Evolutionary conservation across 1,284 basidiomycete species (phyloP), one percentile per base, ranked within the genome.

Genomic region (Leccinum angustisporum): DNA sequence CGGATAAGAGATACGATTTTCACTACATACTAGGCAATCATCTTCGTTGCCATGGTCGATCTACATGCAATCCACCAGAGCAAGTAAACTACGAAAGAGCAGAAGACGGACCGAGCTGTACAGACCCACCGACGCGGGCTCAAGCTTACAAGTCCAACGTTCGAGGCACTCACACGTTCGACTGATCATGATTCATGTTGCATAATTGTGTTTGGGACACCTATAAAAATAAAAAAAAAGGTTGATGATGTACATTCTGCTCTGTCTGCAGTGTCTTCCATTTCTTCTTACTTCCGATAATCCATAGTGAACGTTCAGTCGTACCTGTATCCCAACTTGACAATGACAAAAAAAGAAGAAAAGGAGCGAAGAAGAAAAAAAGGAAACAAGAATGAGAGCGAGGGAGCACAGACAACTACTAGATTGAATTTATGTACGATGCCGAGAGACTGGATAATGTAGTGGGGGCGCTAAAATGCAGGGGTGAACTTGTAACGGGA

Each of bases 381-480:
- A 46, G 27, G 31, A 51, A 36, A n/a, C 33, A 54, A 62, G 27
- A 43, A 25, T 5, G 36, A 67, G 50, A 54, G 38, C 36, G 54
- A 53, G 52, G 50, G 63, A 61, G 62, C 60, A 62, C 52, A 52
- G 46, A 25, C 5, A 11, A 56, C 18, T 74, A 56, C 21, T 72
- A 72, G 69, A 71, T 70, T 64, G 60, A 14, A 61, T 69, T 67
- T 52, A 52, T 48, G 60, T 52, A 52, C 43, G 58, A 63, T 74
- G 69, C 63, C 30, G 58, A 40, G 58, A 40, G 69, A 59, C 63
- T 63, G 66, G 55, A 62, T 74, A 72, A 67, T 70, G 65, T 72
- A 74, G 54, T 66, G 63, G 21, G 34, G 21, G 60, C 58, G 56
- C 40, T 72, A 61, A 67, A 65, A 65, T 70, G 69, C 68, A 62